phyloP scores from a whole-genome alignment of 2,329 filamentous ascomycete species.

The Kalmusia sp. region DNA sequence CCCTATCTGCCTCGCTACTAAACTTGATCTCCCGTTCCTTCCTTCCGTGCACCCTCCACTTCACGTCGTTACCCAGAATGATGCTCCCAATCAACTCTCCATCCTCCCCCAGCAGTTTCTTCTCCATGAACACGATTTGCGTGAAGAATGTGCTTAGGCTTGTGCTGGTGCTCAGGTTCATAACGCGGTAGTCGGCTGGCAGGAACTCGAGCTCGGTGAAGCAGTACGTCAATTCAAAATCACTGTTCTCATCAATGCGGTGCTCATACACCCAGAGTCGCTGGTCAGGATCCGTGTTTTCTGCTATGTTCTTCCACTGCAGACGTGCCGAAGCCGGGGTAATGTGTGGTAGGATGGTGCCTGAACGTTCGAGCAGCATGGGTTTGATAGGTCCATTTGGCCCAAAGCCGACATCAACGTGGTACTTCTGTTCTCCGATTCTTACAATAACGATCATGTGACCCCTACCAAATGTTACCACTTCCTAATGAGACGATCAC shows the following conservation, averaged over 20 bases:
- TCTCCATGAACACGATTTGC: constrained; percentile 50
- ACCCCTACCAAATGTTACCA: constrained; percentile 32
- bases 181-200: constrained; percentile 37
- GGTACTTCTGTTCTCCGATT: constrained; percentile 39
- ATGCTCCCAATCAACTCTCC: constrained; percentile 48
- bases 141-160: constrained; percentile 43
- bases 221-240: constrained; percentile 68
- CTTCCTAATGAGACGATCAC: not conserved
- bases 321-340: constrained; percentile 39
- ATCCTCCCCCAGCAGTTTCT: constrained; percentile 55
- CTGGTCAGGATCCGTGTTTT: constrained; percentile 42
- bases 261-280: constrained; percentile 55
- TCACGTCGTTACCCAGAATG: constrained; percentile 53
- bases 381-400: constrained; percentile 46
- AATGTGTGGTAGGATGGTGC: constrained; percentile 35
- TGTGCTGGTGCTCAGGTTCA: constrained; percentile 46
- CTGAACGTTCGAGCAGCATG: constrained; percentile 44
- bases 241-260: constrained; percentile 44
- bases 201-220: constrained; percentile 60
- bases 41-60: constrained; percentile 53
- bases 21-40: constrained; percentile 51
- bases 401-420: constrained; percentile 55
- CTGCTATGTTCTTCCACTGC: constrained; percentile 42
- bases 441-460: constrained; percentile 56
- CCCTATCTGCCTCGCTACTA: constrained; percentile 51